Base-by-base conservation (phyloP, 2,329 filamentous ascomycete genomes). In the Exserohilum turcica region DNA sequence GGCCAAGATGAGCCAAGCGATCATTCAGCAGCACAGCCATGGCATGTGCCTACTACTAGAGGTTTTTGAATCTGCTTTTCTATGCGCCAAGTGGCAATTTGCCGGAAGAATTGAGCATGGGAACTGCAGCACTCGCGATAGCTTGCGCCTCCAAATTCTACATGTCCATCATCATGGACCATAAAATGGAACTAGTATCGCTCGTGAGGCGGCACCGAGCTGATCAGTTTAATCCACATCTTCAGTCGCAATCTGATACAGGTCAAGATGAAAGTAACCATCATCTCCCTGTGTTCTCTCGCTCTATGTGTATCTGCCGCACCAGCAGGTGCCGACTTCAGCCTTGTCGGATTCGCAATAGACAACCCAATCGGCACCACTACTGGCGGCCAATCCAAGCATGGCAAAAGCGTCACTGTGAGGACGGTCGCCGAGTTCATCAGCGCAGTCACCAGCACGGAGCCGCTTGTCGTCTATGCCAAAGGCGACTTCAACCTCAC, bases 401-500 rank as follows among this genome's bases (percentile, higher is more conserved):
- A 58, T 3, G 67, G 68, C 37, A 57, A 64, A 24, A 71, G 60
- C 16, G 60, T 72, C 31, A 68, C 64, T 6, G 70, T 74, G 12
- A 55, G 61, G 13, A 67, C 65, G 9, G 54, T 64, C n/a, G 54
- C 55, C 6, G 62, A 63, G 10, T 67, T 73, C 27, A 43, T 65
- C 29, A 61, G 64, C 13, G 70, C 69, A 29, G 64, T 71, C 43
- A 61, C 57, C 31, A 66, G 59, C 18, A 58, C 57, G 32, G 57
- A 54, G 8, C 66, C 69, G 2, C 60, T 58, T 12, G 78, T 76
- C 31, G 74, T 84, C 28, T 75, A 78, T 39, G 72, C 80, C 43
- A 76, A 74, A 19, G 78, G 77, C 15, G 68, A 66, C 6, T 76
- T 80, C 66, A 73, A 70, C 16, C 68, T 81, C 0, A 70, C 76